Base-by-base conservation (phyloP, 805 yeast genomes). In the Yamadazyma kitorensis region DNA sequence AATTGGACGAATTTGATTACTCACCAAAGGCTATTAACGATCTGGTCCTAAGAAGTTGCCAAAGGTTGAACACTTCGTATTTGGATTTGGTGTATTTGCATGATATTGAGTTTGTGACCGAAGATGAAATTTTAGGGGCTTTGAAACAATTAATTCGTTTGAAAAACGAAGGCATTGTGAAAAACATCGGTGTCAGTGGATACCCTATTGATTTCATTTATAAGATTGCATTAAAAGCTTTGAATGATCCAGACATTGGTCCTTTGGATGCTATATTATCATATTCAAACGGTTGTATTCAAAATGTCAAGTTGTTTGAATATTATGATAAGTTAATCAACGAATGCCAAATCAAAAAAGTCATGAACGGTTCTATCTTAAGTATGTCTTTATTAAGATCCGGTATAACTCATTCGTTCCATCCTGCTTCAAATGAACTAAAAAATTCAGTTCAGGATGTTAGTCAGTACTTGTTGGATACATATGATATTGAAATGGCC, bases 31-130 rank as follows among this genome's bases (percentile, higher is more conserved):
- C 75, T 57, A 79, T 89, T 32, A 65, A 80, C 18, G 55, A 58
- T 27, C 81, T 91, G 8, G 81, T 89, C 3, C 37, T 50, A 22
- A 67, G 96, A 45, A 82, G 95, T 5, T 61, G 85, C 34, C 54
- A 74, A 29, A 64, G 96, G 37, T 69, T 89, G 33, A 52, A 72
- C 25, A 84, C 95, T 0, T 40, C 47, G 3, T 86, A 87, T 54
- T 54, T 91, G 43, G 97, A 89, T 55, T 61, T 85, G 39, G 89
- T 91, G 5, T 86, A 85, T 55, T 65, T 88, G 46, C 98, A 91
- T 58, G 98, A 89, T 52, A 76, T 88, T 29, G 98, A 89, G 54
- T 91, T 89, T 57, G 83, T 79, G 6, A 54, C 70, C 1, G 72
- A 72, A 20, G 64, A 55, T 1, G 73, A 74, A 15, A 74, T 80